Conservation (phyloP, 352 stramenopile genomes). For the Phytophthora meadii region DNA sequence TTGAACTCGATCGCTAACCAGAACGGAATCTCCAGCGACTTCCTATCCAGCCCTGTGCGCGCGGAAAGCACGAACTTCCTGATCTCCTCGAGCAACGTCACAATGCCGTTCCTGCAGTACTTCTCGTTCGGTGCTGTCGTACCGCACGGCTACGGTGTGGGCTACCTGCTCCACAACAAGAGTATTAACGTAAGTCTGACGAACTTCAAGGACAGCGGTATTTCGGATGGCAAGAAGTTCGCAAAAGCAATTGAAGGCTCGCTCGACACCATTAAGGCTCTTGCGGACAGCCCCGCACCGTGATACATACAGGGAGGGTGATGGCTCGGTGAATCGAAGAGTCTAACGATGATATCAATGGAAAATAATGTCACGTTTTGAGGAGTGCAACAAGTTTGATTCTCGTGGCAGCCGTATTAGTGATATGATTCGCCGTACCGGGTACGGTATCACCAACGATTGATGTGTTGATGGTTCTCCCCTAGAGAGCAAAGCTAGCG, state of each 20-base stretch:
- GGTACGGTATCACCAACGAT: no score
- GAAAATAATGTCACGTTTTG: conserved; percentile 13
- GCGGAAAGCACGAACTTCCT: conserved; percentile 87
- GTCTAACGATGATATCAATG: conserved; percentile 6
- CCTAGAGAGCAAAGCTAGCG: conserved; percentile 47
- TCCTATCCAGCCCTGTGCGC: conserved; percentile 83
- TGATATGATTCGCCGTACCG: no score
- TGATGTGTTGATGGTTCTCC: not conserved
- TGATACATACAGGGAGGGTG: conserved; percentile 30
- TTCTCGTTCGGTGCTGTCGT: conserved; percentile 92
- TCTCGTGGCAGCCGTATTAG: no score
- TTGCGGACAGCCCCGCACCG: conserved; percentile 61
- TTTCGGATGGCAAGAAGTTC: conserved; percentile 77
- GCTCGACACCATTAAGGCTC: conserved; percentile 80
- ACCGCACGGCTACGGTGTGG: conserved; percentile 89
- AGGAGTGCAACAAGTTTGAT: not conserved
- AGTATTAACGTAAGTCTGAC: conserved; percentile 87
- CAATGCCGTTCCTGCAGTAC: conserved; percentile 87
- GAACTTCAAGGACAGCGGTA: conserved; percentile 82
- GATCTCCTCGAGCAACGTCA: conserved; percentile 93
- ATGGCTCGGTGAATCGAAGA: not conserved
- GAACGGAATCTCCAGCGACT: conserved; percentile 67
- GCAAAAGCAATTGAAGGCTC: conserved; percentile 67
- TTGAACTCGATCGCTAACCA: conserved; percentile 78
- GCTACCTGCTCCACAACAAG: conserved; percentile 90